phyloP scores from a whole-genome alignment of 345 rosid genomes.

The Euphorbia tirucalli region DNA sequence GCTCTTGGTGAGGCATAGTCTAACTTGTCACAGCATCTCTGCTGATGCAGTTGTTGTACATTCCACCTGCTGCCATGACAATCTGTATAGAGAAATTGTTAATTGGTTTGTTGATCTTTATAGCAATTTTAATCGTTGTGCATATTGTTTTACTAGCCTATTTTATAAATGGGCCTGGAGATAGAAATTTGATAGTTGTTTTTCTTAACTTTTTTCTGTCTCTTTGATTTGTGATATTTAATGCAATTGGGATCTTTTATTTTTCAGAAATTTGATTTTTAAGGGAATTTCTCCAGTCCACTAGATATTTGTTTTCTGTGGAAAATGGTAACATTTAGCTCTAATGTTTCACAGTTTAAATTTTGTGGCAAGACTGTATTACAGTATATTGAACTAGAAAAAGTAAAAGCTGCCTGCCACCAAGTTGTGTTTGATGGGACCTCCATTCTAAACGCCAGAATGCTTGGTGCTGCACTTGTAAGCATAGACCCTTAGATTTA shows the following conservation, averaged over 20 bases:
- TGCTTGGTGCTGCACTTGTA: no score
- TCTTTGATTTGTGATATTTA: neutral
- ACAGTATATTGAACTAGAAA: no score
- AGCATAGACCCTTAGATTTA: no score
- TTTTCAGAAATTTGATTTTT: no score
- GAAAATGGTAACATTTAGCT: no score
- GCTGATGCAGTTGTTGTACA: neutral
- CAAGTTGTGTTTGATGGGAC: no score
- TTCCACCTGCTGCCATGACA: neutral
- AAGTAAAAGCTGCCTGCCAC: no score
- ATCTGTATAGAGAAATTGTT: neutral
- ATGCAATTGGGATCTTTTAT: neutral
- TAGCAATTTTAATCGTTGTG: neutral
- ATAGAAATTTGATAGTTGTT: neutral
- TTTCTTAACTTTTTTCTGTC: neutral
- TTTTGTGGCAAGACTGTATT: no score
- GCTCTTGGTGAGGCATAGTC: neutral
- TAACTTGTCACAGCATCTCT: neutral
- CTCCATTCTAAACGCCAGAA: no score
- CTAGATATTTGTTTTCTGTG: no score
- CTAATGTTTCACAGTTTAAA: no score
- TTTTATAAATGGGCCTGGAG: neutral
- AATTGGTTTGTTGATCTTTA: neutral
- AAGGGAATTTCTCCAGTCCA: neutral
- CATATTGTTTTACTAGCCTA: neutral